These are phyloP conservation scores for Millerago galiae DNA, from an alignment of 805 yeast species.

Conservation along the genomic window DNA sequence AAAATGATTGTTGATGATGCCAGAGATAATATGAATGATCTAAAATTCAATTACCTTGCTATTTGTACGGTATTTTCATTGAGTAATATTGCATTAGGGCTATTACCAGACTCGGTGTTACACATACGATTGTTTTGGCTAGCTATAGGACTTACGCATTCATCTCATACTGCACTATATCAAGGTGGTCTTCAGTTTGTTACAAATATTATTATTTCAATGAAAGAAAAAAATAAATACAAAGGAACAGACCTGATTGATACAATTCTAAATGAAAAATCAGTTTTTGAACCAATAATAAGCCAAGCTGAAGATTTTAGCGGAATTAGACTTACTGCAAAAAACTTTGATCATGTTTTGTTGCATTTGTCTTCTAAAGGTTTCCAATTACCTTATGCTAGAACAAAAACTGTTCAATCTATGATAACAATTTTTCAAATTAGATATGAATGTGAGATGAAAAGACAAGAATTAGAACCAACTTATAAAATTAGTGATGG, in stretches of 20 bases:
- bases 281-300: slow-evolving; percentile 35
- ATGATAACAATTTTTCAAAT: slow-evolving; percentile 37
- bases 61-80: slow-evolving; percentile 35
- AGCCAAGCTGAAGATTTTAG: slow-evolving; percentile 36
- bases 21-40: slow-evolving; percentile 24
- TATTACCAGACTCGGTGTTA: slow-evolving; percentile 26
- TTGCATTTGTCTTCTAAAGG: slow-evolving; percentile 49
- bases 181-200: slow-evolving; percentile 36
- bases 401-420: slow-evolving; percentile 40
- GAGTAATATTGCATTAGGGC: slow-evolving; percentile 33
- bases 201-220: slow-evolving; percentile 28
- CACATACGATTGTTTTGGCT: slow-evolving; percentile 33
- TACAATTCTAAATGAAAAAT: slow-evolving; percentile 23
- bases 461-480: slow-evolving; percentile 12
- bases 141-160: slow-evolving; percentile 26
- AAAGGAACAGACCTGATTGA: slow-evolving; percentile 21
- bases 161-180: slow-evolving; percentile 29
- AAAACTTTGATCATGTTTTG: slow-evolving; percentile 47
- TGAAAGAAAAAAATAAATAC: slow-evolving; percentile 26
- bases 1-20: slow-evolving; percentile 27
- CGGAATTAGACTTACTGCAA: slow-evolving; percentile 32
- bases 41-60: slow-evolving; percentile 16
- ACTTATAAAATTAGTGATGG: slow-evolving; percentile 5
- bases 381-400: slow-evolving; percentile 49
- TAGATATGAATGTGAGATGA: slow-evolving; percentile 31